A percentile compares a stretch with the other conserved stretches of the same genome.
phyloP scores from a whole-genome alignment of 148 eudicot species.

The Fagopyrum homotropicum region DNA sequence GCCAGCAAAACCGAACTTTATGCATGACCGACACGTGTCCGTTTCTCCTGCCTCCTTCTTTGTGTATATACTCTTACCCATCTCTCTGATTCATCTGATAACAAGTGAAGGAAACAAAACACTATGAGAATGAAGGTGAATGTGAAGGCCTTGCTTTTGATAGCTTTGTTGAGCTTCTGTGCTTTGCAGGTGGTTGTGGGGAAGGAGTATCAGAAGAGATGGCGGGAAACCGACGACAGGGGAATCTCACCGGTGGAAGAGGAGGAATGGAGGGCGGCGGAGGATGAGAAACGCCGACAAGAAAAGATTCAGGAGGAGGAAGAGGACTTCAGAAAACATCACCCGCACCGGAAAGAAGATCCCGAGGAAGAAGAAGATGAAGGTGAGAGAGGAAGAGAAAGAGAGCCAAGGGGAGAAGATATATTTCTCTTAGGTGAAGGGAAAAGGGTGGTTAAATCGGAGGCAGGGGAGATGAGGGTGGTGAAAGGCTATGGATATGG shows the following conservation, averaged over 20 bases:
- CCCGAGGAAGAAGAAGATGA: background rate
- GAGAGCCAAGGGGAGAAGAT: conserved; percentile 17
- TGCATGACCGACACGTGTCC: conserved; percentile 25
- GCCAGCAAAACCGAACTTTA: background rate
- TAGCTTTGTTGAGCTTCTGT: conserved; percentile 26
- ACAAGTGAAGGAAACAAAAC: background rate
- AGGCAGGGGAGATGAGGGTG: conserved; percentile 72
- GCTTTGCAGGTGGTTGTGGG: conserved; percentile 24
- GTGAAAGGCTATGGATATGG: conserved; percentile 36
- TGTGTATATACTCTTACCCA: background rate
- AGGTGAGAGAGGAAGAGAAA: conserved; percentile 12
- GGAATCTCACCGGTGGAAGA: background rate
- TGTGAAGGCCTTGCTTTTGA: conserved; percentile 20
- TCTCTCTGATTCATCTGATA: conserved; percentile 14
- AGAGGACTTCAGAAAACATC: conserved; percentile 9
- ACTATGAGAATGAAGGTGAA: conserved; percentile 14
- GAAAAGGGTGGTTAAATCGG: conserved; percentile 49
- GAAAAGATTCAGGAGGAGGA: conserved; percentile 21
- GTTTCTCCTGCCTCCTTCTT: conserved; percentile 36
- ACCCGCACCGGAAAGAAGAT: background rate
- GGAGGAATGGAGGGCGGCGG: conserved; percentile 20
- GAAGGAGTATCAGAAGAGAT: conserved; percentile 6
- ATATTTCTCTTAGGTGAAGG: conserved; percentile 43
- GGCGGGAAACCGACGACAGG: conserved; percentile 15
- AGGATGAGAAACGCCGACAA: conserved; percentile 18